Percentiles rank a stretch among this genome's conserved stretches.
Conservation (phyloP, 192 early-diverging fungal species). For the Funneliformis mosseae region DNA sequence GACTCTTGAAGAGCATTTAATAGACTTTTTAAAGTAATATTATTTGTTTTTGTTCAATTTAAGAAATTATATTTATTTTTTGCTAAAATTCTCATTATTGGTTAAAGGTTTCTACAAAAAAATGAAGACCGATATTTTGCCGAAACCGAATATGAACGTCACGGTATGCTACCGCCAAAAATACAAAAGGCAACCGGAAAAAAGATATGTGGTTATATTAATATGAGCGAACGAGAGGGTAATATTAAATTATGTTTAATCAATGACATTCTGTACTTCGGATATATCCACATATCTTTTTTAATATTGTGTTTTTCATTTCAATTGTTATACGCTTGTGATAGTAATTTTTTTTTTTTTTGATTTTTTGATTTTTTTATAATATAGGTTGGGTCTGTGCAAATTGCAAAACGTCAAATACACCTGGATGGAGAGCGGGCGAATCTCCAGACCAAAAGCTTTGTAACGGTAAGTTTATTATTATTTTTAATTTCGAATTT, state of each 20-base stretch:
- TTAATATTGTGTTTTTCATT: neutral
- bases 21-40: conserved; percentile 22
- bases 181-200: conserved; percentile 8
- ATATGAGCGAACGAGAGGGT: neutral
- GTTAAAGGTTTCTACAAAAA: conserved; percentile 5
- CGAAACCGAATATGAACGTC: conserved; percentile 19
- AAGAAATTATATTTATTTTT: neutral
- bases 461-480: conserved; percentile 32
- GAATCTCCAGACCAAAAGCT: conserved; percentile 37
- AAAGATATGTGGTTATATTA: conserved; percentile 16
- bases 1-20: conserved; percentile 1
- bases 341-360: neutral
- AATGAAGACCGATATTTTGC: conserved; percentile 16
- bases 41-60: neutral
- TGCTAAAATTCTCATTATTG: neutral
- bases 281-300: neutral
- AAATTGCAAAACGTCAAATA: conserved; percentile 32
- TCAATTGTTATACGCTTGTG: neutral
- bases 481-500: neutral
- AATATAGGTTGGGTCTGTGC: conserved; percentile 26
- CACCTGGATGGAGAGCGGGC: conserved; percentile 37
- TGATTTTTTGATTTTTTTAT: neutral
- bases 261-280: neutral
- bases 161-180: conserved; percentile 5
- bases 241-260: neutral